Conservation (phyloP, 2,329 filamentous ascomycete genomes). For the Ophiostoma montium region DNA sequence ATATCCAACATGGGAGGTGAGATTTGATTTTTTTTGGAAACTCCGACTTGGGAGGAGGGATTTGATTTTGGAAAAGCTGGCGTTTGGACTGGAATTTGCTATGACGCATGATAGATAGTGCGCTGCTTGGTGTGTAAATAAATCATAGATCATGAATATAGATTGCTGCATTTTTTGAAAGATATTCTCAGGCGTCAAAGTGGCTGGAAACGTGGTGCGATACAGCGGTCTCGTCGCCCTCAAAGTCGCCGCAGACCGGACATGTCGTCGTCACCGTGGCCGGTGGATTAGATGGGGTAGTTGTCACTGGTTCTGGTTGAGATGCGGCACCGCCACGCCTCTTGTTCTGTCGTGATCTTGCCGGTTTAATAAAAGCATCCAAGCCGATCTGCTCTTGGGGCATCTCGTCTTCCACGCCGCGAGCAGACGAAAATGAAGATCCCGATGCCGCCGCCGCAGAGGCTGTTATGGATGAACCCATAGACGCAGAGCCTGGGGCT, state of each 20-base stretch:
- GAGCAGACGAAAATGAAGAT: not conserved
- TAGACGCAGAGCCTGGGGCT: not conserved
- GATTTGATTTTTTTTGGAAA: too few species aligned
- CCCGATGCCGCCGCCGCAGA: not conserved
- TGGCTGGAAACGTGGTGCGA: constrained; percentile 51
- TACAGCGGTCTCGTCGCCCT: constrained; percentile 55
- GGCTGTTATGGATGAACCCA: not conserved
- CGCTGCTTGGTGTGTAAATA: too few species aligned
- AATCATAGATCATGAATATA: not conserved
- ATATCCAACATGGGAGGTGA: not conserved
- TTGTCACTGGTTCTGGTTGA: constrained; percentile 2
- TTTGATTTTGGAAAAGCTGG: too few species aligned
- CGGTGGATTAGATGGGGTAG: constrained; percentile 4
- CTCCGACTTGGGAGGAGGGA: too few species aligned
- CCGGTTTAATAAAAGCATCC: constrained; percentile 29
- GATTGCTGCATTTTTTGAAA: not conserved
- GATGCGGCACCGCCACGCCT: constrained; percentile 17
- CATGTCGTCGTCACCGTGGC: constrained; percentile 27
- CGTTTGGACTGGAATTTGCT: too few species aligned
- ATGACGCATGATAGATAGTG: not conserved
- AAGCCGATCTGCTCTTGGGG: constrained; percentile 33
- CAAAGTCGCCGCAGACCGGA: constrained; percentile 51
- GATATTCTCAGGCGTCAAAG: constrained; percentile 28
- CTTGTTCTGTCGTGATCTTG: constrained; percentile 18
- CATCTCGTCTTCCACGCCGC: constrained; percentile 15